Evolutionary conservation across 1,139 yeast genomes (phyloP), one percentile per base, ranked within the genome.

Genomic region (Hyphopichia fennica): DNA sequence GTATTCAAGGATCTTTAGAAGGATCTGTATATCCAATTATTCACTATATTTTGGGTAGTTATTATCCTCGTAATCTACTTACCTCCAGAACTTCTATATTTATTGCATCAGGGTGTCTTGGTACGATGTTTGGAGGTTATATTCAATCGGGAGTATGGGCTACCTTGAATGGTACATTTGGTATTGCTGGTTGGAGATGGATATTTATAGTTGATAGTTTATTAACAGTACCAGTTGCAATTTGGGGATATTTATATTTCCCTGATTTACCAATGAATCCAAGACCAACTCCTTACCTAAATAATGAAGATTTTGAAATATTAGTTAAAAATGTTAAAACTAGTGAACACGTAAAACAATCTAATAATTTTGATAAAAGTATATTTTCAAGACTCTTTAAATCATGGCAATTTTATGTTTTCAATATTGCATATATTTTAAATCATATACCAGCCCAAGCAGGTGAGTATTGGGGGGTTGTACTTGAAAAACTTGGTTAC

Each of bases 221-320:
- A 52, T 61, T 8, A 58, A 65, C 4, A 45, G 62, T 15, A 57
- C 50, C 6, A 79, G 85, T 41, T 89, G 87, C 13, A 22, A 84
- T 19, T 60, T 80, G 45, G 91, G 90, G 0, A 72, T 81, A 50
- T 76, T 77, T 53, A 52, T 75, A 51, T 66, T 84, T 48, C 93
- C 93, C 2, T 91, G 89, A 37, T 82, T 86, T 29, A 93, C 93
- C n/a, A n/a, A n/a, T n/a, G n/a, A n/a, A 16, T 62, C 69, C 44
- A 72, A 76, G 41, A 79, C 84, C 51, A 75, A 77, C 58, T 73
- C 82, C 36, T 69, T 78, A 46, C 57, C 66, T 80, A 47, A 67
- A 79, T 6, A 85, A 83, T 52, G 85, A 82, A 33, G 93, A 85
- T 49, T 81, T 82, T 37, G 65, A 76, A 45, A 63, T 84, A 41